A percentile compares a stretch with the other conserved stretches of the same genome.
Conservation (phyloP, 2,329 filamentous ascomycete species). For the Bisporella sp. region DNA sequence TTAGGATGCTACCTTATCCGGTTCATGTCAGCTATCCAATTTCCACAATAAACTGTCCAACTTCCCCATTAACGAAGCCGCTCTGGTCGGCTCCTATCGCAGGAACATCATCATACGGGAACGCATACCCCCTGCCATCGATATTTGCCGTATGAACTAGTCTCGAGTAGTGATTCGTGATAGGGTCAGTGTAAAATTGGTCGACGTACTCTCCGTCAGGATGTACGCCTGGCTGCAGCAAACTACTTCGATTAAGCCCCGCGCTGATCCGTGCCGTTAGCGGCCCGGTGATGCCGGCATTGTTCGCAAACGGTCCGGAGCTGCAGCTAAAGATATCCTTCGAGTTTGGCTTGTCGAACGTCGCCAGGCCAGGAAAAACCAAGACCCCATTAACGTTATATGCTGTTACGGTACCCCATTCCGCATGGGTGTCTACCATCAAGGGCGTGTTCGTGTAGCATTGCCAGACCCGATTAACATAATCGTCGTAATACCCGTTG, state of each 20-base stretch:
- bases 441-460: slow-evolving; percentile 35
- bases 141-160: slow-evolving; percentile 53
- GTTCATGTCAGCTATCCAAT: slow-evolving; percentile 3
- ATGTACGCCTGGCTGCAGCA: slow-evolving; percentile 35
- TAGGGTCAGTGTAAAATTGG: slow-evolving; percentile 44
- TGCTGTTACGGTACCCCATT: slow-evolving; percentile 42
- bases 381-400: slow-evolving; percentile 40
- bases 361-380: slow-evolving; percentile 34
- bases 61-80: slow-evolving; percentile 45
- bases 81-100: slow-evolving; percentile 53
- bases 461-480: slow-evolving; percentile 37
- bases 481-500: slow-evolving; percentile 36
- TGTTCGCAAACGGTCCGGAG: slow-evolving; percentile 47
- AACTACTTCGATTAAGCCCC: slow-evolving; percentile 16
- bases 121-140: slow-evolving; percentile 55
- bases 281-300: slow-evolving; percentile 12
- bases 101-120: slow-evolving; percentile 63
- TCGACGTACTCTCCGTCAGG: slow-evolving; percentile 42
- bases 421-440: slow-evolving; percentile 57
- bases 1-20: too few relatives aligned
- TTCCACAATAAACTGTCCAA: slow-evolving; percentile 11
- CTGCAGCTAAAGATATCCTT: slow-evolving; percentile 60
- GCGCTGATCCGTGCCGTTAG: slow-evolving; percentile 16
- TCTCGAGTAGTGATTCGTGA: slow-evolving; percentile 59
- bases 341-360: slow-evolving; percentile 48